Evolutionary conservation across 2,329 filamentous ascomycete genomes (phyloP).

Genomic region (Fusarium sp.): DNA sequence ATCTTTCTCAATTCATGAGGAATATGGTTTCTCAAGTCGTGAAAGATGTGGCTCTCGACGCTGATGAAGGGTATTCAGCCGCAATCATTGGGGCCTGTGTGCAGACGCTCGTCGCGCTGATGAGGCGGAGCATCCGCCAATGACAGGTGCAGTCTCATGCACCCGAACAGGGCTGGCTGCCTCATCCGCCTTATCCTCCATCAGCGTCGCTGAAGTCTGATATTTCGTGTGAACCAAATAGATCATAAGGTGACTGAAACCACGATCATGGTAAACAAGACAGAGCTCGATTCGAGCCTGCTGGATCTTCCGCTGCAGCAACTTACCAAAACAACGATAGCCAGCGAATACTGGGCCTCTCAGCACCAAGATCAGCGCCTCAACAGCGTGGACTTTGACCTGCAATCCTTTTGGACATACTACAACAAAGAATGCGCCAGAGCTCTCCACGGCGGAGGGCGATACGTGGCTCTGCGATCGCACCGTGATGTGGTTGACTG

Average conservation of each 20-base stretch:
- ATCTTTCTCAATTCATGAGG: background rate
- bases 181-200: background rate
- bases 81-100: background rate
- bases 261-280: background rate
- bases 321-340: background rate
- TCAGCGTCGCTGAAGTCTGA: rapidly evolving
- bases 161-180: background rate
- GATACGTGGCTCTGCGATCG: background rate
- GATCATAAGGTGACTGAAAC: rapidly evolving
- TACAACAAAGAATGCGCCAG: background rate
- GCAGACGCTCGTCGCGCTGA: background rate
- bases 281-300: background rate
- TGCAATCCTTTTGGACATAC: background rate
- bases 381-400: background rate
- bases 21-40: background rate
- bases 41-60: background rate
- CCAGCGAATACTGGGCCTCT: background rate
- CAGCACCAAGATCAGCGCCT: background rate
- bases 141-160: background rate
- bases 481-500: background rate
- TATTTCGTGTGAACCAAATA: background rate
- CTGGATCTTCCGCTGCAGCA: background rate
- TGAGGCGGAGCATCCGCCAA: background rate
- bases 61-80: background rate
- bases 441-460: background rate